These are phyloP conservation scores for Rhodosporidiobolus sp. DNA, from an alignment of 768 basidiomycete genomes.

Conservation along the genomic window DNA sequence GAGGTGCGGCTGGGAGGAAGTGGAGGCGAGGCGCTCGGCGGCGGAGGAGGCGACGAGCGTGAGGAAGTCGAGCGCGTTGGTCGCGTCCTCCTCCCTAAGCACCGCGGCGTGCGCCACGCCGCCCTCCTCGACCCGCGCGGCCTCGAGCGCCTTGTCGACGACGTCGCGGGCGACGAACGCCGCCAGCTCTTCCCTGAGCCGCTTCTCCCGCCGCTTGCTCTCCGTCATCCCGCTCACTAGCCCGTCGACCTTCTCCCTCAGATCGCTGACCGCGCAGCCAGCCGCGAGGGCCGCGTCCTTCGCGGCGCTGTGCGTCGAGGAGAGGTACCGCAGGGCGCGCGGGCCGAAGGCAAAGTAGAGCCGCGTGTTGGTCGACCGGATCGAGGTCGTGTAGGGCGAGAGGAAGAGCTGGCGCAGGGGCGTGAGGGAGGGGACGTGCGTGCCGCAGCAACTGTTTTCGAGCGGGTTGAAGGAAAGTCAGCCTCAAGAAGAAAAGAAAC, in stretches of 20 bases:
- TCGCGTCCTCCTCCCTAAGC: slow-evolving; percentile 42
- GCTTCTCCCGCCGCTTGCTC: slow-evolving; percentile 60
- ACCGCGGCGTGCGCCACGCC: neutral
- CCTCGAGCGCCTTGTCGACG: neutral
- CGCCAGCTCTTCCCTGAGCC: slow-evolving; percentile 61
- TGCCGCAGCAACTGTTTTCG: slow-evolving; percentile 66
- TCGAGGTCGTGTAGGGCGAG: slow-evolving; percentile 65
- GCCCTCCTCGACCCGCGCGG: neutral
- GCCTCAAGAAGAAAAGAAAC: neutral
- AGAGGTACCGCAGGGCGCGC: slow-evolving; percentile 64
- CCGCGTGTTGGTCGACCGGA: slow-evolving; percentile 63
- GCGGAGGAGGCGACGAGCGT: neutral
- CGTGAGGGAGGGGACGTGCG: slow-evolving; percentile 71
- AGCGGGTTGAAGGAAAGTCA: neutral
- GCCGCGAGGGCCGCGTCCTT: slow-evolving; percentile 60
- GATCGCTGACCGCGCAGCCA: slow-evolving; percentile 64
- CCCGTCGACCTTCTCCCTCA: slow-evolving; percentile 66
- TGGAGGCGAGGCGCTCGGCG: neutral
- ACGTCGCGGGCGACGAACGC: slow-evolving; percentile 45
- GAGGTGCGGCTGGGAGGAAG: slow-evolving; percentile 3
- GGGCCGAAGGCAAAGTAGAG: slow-evolving; percentile 81
- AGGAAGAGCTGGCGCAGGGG: slow-evolving; percentile 59
- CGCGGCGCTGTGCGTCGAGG: slow-evolving; percentile 59
- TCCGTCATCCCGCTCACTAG: slow-evolving; percentile 66
- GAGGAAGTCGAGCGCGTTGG: slow-evolving; percentile 43